Conservation (phyloP, 1,284 basidiomycete species). For the Ganoderma multipileum region DNA sequence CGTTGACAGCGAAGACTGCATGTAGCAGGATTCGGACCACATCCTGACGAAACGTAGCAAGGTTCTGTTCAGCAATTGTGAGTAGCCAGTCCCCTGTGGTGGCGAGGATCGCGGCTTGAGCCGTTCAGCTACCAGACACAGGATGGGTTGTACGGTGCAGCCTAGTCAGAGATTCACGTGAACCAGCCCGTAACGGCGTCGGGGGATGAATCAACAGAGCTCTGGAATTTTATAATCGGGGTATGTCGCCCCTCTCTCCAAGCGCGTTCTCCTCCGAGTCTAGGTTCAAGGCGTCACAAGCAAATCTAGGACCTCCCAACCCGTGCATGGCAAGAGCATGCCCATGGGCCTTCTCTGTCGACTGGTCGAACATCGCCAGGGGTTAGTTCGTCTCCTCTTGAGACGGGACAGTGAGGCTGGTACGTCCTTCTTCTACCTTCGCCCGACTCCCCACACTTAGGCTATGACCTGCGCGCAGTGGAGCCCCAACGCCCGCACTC, state of each 20-base stretch:
- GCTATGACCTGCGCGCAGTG: slow-evolving; percentile 62
- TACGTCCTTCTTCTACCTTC: slow-evolving; percentile 47
- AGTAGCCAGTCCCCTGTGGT: slow-evolving; percentile 22
- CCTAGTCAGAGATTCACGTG: slow-evolving; percentile 94
- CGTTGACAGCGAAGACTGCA: slow-evolving; percentile 91
- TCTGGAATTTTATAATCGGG: slow-evolving; percentile 92
- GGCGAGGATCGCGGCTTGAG: slow-evolving; percentile 35
- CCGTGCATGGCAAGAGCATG: slow-evolving; percentile 93
- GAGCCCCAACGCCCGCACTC: slow-evolving; percentile 83
- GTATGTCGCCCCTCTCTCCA: slow-evolving; percentile 52
- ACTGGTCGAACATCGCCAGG: slow-evolving; percentile 97
- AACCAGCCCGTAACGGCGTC: slow-evolving; percentile 91
- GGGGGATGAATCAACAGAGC: slow-evolving; percentile 89
- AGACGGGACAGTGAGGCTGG: slow-evolving; percentile 92
- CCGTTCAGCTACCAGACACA: slow-evolving; percentile 86
- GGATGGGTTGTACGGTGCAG: slow-evolving; percentile 91
- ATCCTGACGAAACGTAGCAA: slow-evolving; percentile 50
- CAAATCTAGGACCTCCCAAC: slow-evolving; percentile 82
- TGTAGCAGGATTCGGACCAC: slow-evolving; percentile 62
- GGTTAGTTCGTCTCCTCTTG: slow-evolving; percentile 89
- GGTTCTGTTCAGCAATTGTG: slow-evolving; percentile 74
- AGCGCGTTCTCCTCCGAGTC: slow-evolving; percentile 23
- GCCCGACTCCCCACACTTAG: background rate
- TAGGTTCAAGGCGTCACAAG: slow-evolving; percentile 38
- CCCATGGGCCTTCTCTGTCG: slow-evolving; percentile 90